Evolutionary conservation across 1,284 basidiomycete genomes (phyloP).

Genomic region (Cutaneotrichosporon spelunceum): DNA sequence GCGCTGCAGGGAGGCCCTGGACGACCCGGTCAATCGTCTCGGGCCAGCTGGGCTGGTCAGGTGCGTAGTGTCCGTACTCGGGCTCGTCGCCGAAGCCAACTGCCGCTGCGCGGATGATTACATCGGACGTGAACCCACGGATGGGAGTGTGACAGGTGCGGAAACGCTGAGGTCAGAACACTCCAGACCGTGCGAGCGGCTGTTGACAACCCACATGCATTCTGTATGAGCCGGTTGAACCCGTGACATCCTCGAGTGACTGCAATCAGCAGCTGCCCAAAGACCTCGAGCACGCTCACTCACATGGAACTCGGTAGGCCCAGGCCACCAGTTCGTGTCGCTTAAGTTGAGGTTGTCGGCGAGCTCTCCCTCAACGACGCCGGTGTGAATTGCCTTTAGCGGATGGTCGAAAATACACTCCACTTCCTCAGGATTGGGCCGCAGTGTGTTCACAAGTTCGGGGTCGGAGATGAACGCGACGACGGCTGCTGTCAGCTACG

Average conservation of each 20-base stretch:
- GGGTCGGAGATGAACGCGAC: constrained; percentile 65
- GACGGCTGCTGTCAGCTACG: constrained; percentile 60
- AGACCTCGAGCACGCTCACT: constrained; percentile 14
- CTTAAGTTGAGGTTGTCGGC: constrained; percentile 56
- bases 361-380: constrained; percentile 52
- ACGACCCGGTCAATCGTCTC: constrained; percentile 37
- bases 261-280: constrained; percentile 19
- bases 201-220: constrained; percentile 38
- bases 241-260: constrained; percentile 42
- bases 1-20: constrained; percentile 31
- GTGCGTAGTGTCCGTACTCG: constrained; percentile 58
- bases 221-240: constrained; percentile 58
- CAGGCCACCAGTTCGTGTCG: constrained; percentile 72
- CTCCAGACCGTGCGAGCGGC: not conserved
- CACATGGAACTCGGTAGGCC: constrained; percentile 64
- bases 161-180: constrained; percentile 68
- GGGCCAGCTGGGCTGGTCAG: constrained; percentile 49
- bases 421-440: constrained; percentile 65
- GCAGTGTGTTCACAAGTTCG: constrained; percentile 57
- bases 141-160: constrained; percentile 69
- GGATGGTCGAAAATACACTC: constrained; percentile 74
- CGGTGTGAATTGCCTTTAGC: constrained; percentile 61
- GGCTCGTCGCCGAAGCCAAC: constrained; percentile 58
- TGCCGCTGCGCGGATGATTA: constrained; percentile 66
- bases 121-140: constrained; percentile 76